These are phyloP conservation scores for Misopates orontium DNA, from an alignment of 257 asterid genomes.

Conservation along the genomic window DNA sequence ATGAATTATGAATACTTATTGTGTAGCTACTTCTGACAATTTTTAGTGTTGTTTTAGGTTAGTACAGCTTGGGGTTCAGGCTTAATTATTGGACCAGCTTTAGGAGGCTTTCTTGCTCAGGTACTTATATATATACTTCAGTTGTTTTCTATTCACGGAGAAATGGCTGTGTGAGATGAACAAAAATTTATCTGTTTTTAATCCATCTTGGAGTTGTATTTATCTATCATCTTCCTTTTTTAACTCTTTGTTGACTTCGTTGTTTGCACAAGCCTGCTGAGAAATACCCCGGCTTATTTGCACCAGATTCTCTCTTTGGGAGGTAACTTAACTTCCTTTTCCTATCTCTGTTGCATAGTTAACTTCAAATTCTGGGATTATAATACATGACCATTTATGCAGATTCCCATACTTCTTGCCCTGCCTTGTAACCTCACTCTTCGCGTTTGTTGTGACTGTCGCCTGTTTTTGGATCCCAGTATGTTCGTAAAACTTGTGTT, in stretches of 20 bases:
- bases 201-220: background rate
- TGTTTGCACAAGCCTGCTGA: conserved; percentile 66
- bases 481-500: conserved; percentile 24
- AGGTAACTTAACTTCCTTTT: conserved; percentile 42
- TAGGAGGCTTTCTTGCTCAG: conserved; percentile 93
- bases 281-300: conserved; percentile 63
- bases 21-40: conserved; percentile 11
- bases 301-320: conserved; percentile 54
- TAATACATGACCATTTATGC: conserved; percentile 20
- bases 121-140: conserved; percentile 33
- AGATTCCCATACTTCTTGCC: conserved; percentile 87
- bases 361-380: conserved; percentile 3
- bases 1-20: background rate
- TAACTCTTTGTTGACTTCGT: too few species aligned
- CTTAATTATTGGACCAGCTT: conserved; percentile 81
- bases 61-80: conserved; percentile 90
- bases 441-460: conserved; percentile 46
- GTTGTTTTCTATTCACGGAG: background rate
- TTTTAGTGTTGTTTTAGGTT: conserved; percentile 45
- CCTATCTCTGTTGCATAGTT: background rate
- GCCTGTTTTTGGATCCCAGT: conserved; percentile 79
- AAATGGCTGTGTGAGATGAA: background rate
- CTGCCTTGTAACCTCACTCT: conserved; percentile 57
- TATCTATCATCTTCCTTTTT: background rate
- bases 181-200: background rate